Base-by-base conservation (phyloP, 192 early-diverging fungal species). In the Dissophora globulifera region DNA sequence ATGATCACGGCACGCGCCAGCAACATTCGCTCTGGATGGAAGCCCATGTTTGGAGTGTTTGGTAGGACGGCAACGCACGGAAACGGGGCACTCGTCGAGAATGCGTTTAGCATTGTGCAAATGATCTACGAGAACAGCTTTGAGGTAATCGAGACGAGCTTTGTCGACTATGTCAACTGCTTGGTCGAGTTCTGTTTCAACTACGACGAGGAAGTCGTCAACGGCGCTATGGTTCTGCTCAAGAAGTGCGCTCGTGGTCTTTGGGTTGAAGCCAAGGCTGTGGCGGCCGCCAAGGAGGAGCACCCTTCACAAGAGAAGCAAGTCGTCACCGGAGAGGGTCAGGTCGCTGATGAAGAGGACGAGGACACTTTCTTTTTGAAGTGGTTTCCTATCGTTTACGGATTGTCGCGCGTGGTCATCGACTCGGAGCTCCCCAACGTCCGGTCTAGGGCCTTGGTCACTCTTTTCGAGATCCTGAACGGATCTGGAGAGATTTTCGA, bases 1-100 rank as follows among this genome's bases (percentile, higher is more conserved):
- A 82, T 92, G 50, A 87, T 92, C 38, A 83, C 86, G 23, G 90
- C 93, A 0, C 84, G 92, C 31, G 89, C 93, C 20, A 78, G 78
- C 45, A 88, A 90, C 29, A 93, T 98, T 49, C 89, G 93, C 19
- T 92, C 90, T 19, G 96, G 96, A 4, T 94, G 91, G 88, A 91
- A 89, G 48, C 84, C 86, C 9, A 85, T 92, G 38, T 78, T 92
- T 69, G 82, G 83, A 29, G 87, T 89, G 1, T 82, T 90, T 55
- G 84, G 87, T 40, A 83, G 84, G 46, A 90, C 90, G 16, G 90
- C 91, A 0, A 87, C 88, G 48, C 88, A 93, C 41, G 60, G 78
- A 11, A 85, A 82, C 52, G 58, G 69, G n/a, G 68, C 79, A 11
- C 38, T 86, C 54, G 86, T 80, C 47, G 82, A 66, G 62, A 69